phyloP scores from a whole-genome alignment of 1,284 basidiomycete species.

The Trametes polyzona region DNA sequence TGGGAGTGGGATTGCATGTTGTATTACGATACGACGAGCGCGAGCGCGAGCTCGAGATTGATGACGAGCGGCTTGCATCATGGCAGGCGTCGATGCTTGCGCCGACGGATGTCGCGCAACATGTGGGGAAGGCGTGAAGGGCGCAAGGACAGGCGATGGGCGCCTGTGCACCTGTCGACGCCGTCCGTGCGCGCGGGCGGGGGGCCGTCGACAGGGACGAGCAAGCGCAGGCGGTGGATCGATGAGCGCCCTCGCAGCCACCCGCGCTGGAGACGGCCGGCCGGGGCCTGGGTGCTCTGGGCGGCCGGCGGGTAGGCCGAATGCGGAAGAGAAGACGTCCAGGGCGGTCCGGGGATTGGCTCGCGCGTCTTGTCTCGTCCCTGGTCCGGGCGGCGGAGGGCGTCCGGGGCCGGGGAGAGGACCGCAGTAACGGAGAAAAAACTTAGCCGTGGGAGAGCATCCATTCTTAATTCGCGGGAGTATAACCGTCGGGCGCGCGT shows the following conservation, averaged over 20 bases:
- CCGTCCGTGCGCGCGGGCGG: not conserved
- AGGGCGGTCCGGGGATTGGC: slow-evolving; percentile 13
- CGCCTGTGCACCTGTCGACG: not conserved
- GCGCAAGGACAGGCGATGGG: not conserved
- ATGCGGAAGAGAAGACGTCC: not conserved
- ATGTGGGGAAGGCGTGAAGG: slow-evolving; percentile 15
- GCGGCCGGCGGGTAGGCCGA: slow-evolving; percentile 7
- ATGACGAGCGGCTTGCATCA: slow-evolving; percentile 11
- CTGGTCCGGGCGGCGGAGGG: slow-evolving; percentile 3
- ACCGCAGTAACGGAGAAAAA: slow-evolving; percentile 10
- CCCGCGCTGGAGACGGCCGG: not conserved
- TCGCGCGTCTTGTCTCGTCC: not conserved
- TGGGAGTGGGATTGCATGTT: slow-evolving; percentile 10
- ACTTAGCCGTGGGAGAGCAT: slow-evolving; percentile 13
- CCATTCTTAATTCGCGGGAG: slow-evolving; percentile 12
- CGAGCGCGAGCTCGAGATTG: slow-evolving; percentile 2
- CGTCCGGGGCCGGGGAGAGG: not conserved
- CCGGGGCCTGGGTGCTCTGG: not conserved
- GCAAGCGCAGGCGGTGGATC: not conserved
- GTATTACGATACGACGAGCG: slow-evolving; percentile 11
- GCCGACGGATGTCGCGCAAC: slow-evolving; percentile 1
- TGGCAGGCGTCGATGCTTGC: slow-evolving; percentile 1
- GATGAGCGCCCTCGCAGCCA: not conserved
- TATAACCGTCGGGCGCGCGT: not conserved
- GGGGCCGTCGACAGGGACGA: not conserved